phyloP scores from a whole-genome alignment of 192 early-diverging fungal species.

The Entomortierella parvispora region DNA sequence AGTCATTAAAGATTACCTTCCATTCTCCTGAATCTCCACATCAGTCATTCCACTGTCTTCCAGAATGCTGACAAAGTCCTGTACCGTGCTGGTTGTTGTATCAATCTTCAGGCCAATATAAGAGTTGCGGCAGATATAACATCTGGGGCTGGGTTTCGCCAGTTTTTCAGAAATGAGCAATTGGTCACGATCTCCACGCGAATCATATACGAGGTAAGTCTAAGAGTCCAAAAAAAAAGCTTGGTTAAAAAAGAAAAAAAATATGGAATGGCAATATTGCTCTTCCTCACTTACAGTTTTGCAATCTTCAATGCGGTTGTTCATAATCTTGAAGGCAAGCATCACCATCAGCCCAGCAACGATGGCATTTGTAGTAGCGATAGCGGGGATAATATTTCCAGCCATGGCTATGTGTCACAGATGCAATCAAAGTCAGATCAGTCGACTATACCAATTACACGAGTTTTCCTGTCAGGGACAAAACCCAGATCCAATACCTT shows the following conservation, averaged over 20 bases:
- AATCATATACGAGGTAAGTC: conserved; percentile 72
- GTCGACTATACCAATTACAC: too few relatives aligned
- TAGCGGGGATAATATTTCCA: conserved; percentile 98
- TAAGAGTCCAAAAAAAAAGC: conserved; percentile 4
- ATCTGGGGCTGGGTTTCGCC: conserved; percentile 75
- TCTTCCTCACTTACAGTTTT: conserved; percentile 64
- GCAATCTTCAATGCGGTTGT: conserved; percentile 58
- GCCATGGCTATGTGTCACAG: conserved; percentile 82
- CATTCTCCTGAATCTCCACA: conserved; percentile 67
- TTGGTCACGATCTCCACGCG: conserved; percentile 64
- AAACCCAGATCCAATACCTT: too few relatives aligned
- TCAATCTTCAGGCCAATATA: conserved; percentile 73
- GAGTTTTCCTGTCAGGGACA: too few relatives aligned
- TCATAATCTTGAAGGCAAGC: conserved; percentile 82
- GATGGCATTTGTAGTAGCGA: conserved; percentile 98
- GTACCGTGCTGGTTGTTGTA: conserved; percentile 67
- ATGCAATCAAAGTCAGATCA: not conserved
- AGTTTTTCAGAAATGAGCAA: conserved; percentile 72
- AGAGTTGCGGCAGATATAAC: conserved; percentile 77
- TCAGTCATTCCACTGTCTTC: conserved; percentile 65
- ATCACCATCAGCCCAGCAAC: conserved; percentile 94
- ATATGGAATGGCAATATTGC: not conserved
- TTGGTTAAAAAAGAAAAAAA: not conserved
- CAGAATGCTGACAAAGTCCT: conserved; percentile 67
- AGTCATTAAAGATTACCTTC: too few relatives aligned